Evolutionary conservation across 164 flowering plant genomes (phyloP).

Genomic region (Macadamia integrifolia): DNA sequence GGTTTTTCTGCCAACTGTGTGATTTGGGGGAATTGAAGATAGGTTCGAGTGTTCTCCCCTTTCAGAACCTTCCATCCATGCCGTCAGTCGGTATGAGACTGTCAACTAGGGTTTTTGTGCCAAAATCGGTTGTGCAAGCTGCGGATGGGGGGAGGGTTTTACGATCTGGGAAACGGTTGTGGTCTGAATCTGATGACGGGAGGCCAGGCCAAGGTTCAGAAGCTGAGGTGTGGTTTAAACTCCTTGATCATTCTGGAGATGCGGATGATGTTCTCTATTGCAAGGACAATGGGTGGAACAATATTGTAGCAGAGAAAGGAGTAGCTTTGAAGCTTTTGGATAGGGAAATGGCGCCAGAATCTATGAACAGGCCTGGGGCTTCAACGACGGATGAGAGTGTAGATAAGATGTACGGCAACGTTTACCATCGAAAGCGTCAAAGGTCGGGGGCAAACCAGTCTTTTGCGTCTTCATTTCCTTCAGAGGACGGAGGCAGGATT

Average conservation of each 20-base stretch:
- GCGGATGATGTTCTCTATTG: conserved; percentile 8
- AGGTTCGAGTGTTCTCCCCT: conserved; percentile 7
- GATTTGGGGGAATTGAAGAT: conserved; percentile 5
- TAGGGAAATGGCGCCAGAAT: neutral
- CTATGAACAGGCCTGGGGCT: neutral
- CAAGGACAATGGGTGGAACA: conserved; percentile 17
- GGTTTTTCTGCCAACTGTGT: neutral
- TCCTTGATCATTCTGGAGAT: conserved; percentile 20
- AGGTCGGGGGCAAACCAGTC: neutral
- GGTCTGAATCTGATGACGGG: conserved; percentile 26
- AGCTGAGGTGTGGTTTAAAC: conserved; percentile 29
- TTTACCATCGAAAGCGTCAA: conserved; percentile 51
- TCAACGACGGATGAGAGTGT: conserved; percentile 4
- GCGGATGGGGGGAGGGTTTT: conserved; percentile 49
- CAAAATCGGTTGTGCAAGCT: conserved; percentile 37
- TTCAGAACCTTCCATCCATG: conserved; percentile 34
- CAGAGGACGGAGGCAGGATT: neutral
- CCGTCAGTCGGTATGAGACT: conserved; percentile 74
- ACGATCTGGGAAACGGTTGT: conserved; percentile 65
- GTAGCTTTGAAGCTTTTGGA: conserved; percentile 2
- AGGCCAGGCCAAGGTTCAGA: conserved; percentile 19
- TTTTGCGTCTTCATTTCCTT: neutral
- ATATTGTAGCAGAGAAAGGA: conserved; percentile 3
- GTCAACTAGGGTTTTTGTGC: conserved; percentile 61
- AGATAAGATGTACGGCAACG: conserved; percentile 32